A percentile compares a stretch with the other conserved stretches of the same genome.
Conservation (phyloP, 805 yeast species). For the Zygosaccharomyces bisporus region DNA sequence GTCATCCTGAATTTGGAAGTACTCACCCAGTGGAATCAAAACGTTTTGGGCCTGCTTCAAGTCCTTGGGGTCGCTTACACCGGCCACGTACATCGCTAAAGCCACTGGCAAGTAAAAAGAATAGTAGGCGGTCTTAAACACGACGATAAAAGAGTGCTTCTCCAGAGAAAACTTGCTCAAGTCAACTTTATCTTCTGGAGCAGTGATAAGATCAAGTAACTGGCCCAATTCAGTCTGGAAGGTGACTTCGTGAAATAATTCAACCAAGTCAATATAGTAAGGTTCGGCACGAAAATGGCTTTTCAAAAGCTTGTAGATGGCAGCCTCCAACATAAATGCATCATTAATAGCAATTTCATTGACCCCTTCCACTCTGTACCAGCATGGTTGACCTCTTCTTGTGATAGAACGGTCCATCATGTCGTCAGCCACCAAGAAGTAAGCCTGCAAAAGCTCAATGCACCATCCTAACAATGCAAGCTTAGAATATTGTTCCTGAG, state of each 20-base stretch:
- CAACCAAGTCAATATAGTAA: constrained; percentile 86
- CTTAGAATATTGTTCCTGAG: constrained; percentile 68
- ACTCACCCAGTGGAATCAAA: constrained; percentile 92
- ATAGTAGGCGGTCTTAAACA: constrained; percentile 95
- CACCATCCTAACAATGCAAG: constrained; percentile 94
- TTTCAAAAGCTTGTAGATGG: constrained; percentile 84
- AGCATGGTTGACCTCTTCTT: constrained; percentile 97
- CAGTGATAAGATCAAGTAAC: constrained; percentile 89
- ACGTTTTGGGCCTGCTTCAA: constrained; percentile 84
- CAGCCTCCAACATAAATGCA: constrained; percentile 93
- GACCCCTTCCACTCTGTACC: constrained; percentile 81
- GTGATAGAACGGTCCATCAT: constrained; percentile 97
- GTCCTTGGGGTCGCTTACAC: constrained; percentile 64
- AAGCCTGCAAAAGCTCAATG: constrained; percentile 91
- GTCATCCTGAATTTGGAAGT: constrained; percentile 98
- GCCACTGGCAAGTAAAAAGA: constrained; percentile 97
- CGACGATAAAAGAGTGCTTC: constrained; percentile 93
- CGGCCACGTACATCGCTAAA: constrained; percentile 90
- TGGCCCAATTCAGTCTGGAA: constrained; percentile 98
- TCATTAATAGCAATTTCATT: constrained; percentile 96
- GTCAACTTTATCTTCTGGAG: constrained; percentile 94
- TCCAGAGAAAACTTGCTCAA: constrained; percentile 77
- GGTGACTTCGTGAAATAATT: constrained; percentile 94
- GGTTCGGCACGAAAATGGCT: constrained; percentile 78
- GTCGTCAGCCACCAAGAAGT: constrained; percentile 95